A percentile compares a stretch with the other conserved stretches of the same genome.
Conservation (phyloP, 805 yeast species). For the Metschnikowia dekortorum region DNA sequence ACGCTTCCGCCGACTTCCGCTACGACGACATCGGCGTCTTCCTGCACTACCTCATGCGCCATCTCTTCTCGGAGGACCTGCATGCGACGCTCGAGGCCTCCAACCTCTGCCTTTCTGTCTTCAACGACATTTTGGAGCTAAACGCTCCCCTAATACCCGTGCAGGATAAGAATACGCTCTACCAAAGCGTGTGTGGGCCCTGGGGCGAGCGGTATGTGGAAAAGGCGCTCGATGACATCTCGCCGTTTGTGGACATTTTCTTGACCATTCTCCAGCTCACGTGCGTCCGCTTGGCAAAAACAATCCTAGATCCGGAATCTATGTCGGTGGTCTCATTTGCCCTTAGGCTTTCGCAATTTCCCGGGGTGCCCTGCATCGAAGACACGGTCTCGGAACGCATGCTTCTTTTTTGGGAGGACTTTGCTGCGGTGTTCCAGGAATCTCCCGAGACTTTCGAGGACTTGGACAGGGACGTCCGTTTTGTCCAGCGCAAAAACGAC, state of each 20-base stretch:
- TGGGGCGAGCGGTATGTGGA: constrained; percentile 45
- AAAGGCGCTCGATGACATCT: constrained; percentile 18
- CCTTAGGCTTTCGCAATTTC: constrained; percentile 50
- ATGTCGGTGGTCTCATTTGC: constrained; percentile 45
- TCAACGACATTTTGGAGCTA: constrained; percentile 44
- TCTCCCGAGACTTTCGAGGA: constrained; percentile 16
- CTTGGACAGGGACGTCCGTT: constrained; percentile 13
- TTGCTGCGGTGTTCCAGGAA: constrained; percentile 48
- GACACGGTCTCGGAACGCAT: constrained; percentile 51
- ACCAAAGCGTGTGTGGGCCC: constrained; percentile 35
- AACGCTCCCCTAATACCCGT: constrained; percentile 39
- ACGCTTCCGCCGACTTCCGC: constrained; percentile 28
- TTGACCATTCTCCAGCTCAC: constrained; percentile 47
- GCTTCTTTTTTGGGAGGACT: constrained; percentile 65
- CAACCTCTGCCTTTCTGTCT: constrained; percentile 14
- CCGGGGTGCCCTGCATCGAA: constrained; percentile 54
- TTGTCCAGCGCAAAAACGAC: constrained; percentile 19
- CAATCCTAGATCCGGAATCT: constrained; percentile 31
- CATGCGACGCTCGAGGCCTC: constrained; percentile 6
- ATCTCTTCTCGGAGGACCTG: not conserved
- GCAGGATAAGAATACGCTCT: constrained; percentile 25
- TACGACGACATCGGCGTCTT: constrained; percentile 19
- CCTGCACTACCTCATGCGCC: constrained; percentile 8
- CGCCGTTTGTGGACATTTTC: constrained; percentile 39
- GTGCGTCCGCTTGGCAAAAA: constrained; percentile 37